These are phyloP conservation scores for Blepharisma japonicum DNA, from an alignment of 73 alveolate genomes.

Conservation along the genomic window DNA sequence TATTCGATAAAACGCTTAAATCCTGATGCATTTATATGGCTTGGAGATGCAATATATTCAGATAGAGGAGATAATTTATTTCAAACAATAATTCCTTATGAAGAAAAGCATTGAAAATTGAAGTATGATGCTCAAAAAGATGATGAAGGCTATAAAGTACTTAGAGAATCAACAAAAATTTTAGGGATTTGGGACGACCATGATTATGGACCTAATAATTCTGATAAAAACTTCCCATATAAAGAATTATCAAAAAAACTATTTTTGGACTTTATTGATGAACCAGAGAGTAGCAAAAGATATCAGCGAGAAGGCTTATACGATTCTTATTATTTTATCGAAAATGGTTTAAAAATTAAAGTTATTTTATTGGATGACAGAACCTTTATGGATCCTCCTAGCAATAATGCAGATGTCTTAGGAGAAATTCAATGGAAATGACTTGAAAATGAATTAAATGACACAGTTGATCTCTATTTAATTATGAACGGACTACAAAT, in stretches of 20 bases:
- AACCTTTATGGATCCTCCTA: no score
- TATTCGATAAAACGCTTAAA: not conserved
- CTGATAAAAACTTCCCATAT: not conserved
- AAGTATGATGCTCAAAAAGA: conserved; percentile 31
- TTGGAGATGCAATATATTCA: conserved; percentile 60
- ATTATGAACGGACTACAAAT: conserved; percentile 53
- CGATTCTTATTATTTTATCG: not conserved
- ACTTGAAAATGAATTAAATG: conserved; percentile 45
- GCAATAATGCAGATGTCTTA: not conserved
- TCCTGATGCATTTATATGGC: conserved; percentile 35
- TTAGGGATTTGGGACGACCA: conserved; percentile 16
- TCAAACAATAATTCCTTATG: conserved; percentile 32
- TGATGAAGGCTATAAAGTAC: conserved; percentile 37
- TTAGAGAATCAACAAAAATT: no score
- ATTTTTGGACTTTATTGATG: conserved; percentile 10
- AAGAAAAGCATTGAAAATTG: conserved; percentile 20
- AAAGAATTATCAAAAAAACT: not conserved
- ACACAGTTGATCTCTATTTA: conserved; percentile 32
- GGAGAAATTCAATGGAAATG: conserved; percentile 56
- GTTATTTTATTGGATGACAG: no score
- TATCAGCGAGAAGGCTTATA: conserved; percentile 6
- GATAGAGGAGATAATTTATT: conserved; percentile 25
- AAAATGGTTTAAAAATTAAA: no score
- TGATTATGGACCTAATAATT: conserved; percentile 20
- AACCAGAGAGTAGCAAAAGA: conserved; percentile 3